phyloP scores from a whole-genome alignment of 805 yeast genomes.

The Candida sakaeoensis region DNA sequence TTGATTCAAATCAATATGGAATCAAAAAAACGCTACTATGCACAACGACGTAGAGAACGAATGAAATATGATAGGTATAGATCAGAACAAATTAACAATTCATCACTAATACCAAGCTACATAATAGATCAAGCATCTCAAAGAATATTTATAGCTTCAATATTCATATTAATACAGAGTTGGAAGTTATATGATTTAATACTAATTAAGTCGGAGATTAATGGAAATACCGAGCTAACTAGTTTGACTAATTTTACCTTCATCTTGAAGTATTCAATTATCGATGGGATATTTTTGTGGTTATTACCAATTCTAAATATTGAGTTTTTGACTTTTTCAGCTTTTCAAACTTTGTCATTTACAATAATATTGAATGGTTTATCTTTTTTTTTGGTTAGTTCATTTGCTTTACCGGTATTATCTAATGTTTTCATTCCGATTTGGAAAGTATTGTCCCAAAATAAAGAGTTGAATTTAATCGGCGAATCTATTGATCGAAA shows the following conservation, averaged over 20 bases:
- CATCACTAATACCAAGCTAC: slow-evolving; percentile 54
- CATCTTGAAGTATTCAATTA: slow-evolving; percentile 62
- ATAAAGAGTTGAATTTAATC: slow-evolving; percentile 47
- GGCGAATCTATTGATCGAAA: slow-evolving; percentile 44
- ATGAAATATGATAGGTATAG: background rate
- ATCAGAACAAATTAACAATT: slow-evolving; percentile 5
- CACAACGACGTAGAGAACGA: slow-evolving; percentile 2
- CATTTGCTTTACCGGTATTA: slow-evolving; percentile 46
- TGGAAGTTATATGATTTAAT: slow-evolving; percentile 76
- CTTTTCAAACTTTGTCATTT: slow-evolving; percentile 49
- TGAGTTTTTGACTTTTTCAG: slow-evolving; percentile 67
- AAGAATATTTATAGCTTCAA: slow-evolving; percentile 58
- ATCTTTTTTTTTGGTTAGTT: slow-evolving; percentile 54
- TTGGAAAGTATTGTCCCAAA: slow-evolving; percentile 41
- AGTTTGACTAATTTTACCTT: slow-evolving; percentile 52
- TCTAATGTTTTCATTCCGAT: slow-evolving; percentile 32
- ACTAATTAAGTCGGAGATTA: slow-evolving; percentile 46
- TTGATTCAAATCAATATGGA: background rate
- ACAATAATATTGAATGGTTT: slow-evolving; percentile 43
- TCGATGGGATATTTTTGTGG: slow-evolving; percentile 72
- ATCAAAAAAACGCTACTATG: slow-evolving; percentile 2
- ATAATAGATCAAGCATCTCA: slow-evolving; percentile 75
- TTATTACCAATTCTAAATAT: slow-evolving; percentile 70
- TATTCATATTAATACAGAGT: slow-evolving; percentile 76
- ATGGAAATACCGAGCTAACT: slow-evolving; percentile 23